phyloP scores from a whole-genome alignment of 2,329 filamentous ascomycete species.

The Pseudogymnoascus sp. region DNA sequence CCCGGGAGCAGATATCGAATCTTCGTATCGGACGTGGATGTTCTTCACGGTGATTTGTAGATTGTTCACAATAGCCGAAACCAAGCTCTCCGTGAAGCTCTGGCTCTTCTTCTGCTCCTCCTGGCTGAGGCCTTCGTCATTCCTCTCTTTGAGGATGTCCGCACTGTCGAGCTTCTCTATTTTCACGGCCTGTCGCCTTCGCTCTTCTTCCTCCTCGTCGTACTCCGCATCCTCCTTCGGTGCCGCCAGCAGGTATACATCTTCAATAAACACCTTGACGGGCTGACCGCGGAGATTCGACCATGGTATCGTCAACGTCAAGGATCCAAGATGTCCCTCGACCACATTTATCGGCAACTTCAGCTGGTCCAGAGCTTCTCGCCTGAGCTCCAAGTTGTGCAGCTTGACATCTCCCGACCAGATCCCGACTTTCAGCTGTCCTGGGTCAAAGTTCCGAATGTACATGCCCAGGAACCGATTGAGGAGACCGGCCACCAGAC shows the following conservation, averaged over 20 bases:
- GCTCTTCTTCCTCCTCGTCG: conserved; percentile 85
- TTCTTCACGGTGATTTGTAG: conserved; percentile 97
- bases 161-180: conserved; percentile 98
- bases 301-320: conserved; percentile 93
- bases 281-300: conserved; percentile 92
- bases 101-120: conserved; percentile 97
- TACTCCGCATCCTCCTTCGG: conserved; percentile 94
- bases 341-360: conserved; percentile 94
- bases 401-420: conserved; percentile 98
- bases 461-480: conserved; percentile 99
- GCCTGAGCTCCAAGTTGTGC: conserved; percentile 80
- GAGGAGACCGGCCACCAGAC: conserved; percentile 89
- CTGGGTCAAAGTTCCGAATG: conserved; percentile 97
- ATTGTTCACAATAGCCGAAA: conserved; percentile 97
- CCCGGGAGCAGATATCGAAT: conserved; percentile 87
- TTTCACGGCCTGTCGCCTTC: conserved; percentile 81
- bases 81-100: conserved; percentile 90
- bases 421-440: conserved; percentile 96
- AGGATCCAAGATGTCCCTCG: conserved; percentile 84
- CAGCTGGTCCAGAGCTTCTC: conserved; percentile 93
- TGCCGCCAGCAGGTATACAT: conserved; percentile 91
- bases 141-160: conserved; percentile 86
- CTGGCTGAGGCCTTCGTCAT: conserved; percentile 82
- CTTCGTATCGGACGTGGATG: conserved; percentile 96
- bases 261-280: conserved; percentile 89